These are phyloP conservation scores for Sporothrix dimorphospora DNA, from an alignment of 2,329 filamentous ascomycete species.

Conservation along the genomic window DNA sequence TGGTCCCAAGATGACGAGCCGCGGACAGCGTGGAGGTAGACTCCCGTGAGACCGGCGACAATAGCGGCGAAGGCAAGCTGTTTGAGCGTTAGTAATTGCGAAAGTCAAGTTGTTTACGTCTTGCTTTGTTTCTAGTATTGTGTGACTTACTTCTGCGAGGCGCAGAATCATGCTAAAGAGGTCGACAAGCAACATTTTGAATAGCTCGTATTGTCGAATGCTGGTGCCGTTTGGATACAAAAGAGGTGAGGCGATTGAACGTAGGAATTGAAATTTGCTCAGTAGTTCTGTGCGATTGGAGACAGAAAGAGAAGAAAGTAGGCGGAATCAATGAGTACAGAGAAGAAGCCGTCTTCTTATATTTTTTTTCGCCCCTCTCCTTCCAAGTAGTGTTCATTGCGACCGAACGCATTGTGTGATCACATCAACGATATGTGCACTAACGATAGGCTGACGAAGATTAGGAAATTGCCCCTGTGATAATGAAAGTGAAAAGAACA, in stretches of 20 bases:
- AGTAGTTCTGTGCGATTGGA: not conserved
- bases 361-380: not conserved
- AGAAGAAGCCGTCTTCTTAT: not conserved
- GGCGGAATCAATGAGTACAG: not conserved
- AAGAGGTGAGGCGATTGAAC: no score
- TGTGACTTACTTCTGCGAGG: slow-evolving; percentile 45
- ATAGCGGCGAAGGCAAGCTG: slow-evolving; percentile 70
- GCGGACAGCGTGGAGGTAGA: slow-evolving; percentile 61
- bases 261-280: no score
- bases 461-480: no score
- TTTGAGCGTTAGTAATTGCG: not conserved
- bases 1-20: slow-evolving; percentile 55
- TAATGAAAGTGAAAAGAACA: not conserved
- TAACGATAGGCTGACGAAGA: not conserved
- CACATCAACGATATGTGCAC: not conserved
- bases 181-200: slow-evolving; percentile 56
- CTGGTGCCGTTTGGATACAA: not conserved
- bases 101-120: not conserved
- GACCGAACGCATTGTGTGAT: not conserved
- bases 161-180: slow-evolving; percentile 61
- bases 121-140: not conserved
- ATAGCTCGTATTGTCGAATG: slow-evolving; percentile 32
- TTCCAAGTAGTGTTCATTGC: no score
- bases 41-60: slow-evolving; percentile 69
- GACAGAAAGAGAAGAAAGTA: not conserved